Evolutionary conservation across 1,284 basidiomycete genomes (phyloP).

Genomic region (Cryptococcus neoformans): DNA sequence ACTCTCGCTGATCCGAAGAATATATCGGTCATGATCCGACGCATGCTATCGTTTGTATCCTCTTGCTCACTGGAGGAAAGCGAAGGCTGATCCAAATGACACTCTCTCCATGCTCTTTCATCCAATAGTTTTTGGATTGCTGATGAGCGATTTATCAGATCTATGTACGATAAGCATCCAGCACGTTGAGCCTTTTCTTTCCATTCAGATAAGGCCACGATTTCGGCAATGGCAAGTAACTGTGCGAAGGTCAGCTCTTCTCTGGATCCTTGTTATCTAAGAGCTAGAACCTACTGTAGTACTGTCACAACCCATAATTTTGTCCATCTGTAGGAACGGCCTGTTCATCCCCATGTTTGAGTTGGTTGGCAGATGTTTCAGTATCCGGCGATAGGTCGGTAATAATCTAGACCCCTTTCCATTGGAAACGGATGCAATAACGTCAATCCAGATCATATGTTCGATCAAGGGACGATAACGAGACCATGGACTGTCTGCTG

Average conservation of each 20-base stretch:
- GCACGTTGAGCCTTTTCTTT: slow-evolving; percentile 52
- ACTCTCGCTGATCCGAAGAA: slow-evolving; percentile 22
- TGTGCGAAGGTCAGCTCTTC: slow-evolving; percentile 42
- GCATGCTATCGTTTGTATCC: background rate
- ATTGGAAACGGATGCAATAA: slow-evolving; percentile 67
- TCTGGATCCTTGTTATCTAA: no score
- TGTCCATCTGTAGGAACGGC: slow-evolving; percentile 61
- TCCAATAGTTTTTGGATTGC: slow-evolving; percentile 55
- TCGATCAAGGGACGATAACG: slow-evolving; percentile 55
- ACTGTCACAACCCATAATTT: slow-evolving; percentile 78
- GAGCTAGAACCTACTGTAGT: slow-evolving; percentile 20
- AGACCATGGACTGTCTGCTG: slow-evolving; percentile 11
- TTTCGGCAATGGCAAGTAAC: slow-evolving; percentile 72
- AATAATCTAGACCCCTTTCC: slow-evolving; percentile 60
- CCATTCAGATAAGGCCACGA: slow-evolving; percentile 65
- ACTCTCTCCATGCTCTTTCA: slow-evolving; percentile 20
- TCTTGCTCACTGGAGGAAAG: background rate
- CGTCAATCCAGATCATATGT: slow-evolving; percentile 80
- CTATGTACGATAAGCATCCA: slow-evolving; percentile 50
- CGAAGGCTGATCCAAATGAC: slow-evolving; percentile 3
- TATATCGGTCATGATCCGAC: slow-evolving; percentile 17
- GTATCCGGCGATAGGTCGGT: slow-evolving; percentile 58
- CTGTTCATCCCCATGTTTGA: background rate
- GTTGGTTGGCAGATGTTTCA: slow-evolving; percentile 42
- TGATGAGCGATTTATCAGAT: slow-evolving; percentile 57